phyloP scores from a whole-genome alignment of 441 rosid genomes.

The Manihot esculenta region DNA sequence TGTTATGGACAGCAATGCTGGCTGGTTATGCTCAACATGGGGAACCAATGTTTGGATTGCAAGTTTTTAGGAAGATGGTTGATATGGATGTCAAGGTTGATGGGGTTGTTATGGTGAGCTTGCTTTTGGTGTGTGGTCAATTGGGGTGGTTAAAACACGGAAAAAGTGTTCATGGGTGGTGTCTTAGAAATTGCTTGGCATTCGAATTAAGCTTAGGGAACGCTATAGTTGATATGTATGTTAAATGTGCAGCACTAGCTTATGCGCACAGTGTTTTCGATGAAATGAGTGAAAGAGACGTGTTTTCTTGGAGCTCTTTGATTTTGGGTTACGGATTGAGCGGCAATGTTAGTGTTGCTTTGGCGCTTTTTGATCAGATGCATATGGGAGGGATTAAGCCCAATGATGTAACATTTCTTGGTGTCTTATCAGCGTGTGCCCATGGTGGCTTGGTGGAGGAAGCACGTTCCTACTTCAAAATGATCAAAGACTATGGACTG shows the following conservation, averaged over 20 bases:
- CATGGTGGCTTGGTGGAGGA: conserved; percentile 56
- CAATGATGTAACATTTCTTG: conserved; percentile 63
- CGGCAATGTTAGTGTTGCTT: conserved; percentile 36
- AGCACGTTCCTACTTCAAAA: conserved; percentile 37
- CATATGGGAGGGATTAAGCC: conserved; percentile 34
- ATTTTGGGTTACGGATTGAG: conserved; percentile 55
- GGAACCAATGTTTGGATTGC: conserved; percentile 42
- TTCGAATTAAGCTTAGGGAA: conserved; percentile 55
- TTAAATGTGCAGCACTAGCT: conserved; percentile 40
- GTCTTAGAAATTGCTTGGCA: conserved; percentile 40
- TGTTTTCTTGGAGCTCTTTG: conserved; percentile 67
- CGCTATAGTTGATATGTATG: conserved; percentile 51
- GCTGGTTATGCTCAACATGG: conserved; percentile 60
- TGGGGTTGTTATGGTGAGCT: conserved; percentile 64
- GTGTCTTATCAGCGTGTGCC: conserved; percentile 59
- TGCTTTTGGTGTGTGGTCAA: conserved; percentile 49
- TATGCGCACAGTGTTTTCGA: conserved; percentile 41
- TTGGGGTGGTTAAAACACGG: conserved; percentile 53
- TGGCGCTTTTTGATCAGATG: conserved; percentile 50
- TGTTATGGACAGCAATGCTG: conserved; percentile 58
- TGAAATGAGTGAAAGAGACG: conserved; percentile 43
- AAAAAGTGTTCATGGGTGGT: conserved; percentile 63
- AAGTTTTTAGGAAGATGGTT: conserved; percentile 45
- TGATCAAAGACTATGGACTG: conserved; percentile 42
- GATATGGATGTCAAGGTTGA: conserved; percentile 37